Evolutionary conservation across 306 rosid species (phyloP).

Genomic region (Malus sieversii): DNA sequence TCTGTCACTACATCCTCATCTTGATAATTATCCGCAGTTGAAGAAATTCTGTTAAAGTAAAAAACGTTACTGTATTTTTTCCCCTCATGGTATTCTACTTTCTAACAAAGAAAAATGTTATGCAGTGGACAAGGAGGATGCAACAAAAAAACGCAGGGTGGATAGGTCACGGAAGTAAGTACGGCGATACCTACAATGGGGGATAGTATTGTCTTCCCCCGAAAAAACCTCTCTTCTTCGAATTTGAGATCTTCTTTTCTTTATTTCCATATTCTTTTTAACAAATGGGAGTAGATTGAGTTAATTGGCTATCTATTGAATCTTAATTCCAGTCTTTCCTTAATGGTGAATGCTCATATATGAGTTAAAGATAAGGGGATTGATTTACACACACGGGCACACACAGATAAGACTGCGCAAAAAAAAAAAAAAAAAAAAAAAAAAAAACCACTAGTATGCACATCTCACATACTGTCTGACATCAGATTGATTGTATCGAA

Average conservation of each 20-base stretch:
- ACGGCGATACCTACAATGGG: slow-evolving; percentile 5
- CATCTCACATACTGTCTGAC: no score
- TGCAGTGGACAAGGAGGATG: slow-evolving; percentile 78
- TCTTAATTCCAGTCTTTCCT: background rate
- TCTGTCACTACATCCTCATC: no score
- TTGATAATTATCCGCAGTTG: no score
- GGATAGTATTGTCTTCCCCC: slow-evolving; percentile 2
- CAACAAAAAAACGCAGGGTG: slow-evolving; percentile 89
- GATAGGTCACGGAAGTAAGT: slow-evolving; percentile 90
- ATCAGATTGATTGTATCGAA: background rate
- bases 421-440: no score
- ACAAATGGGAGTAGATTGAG: background rate
- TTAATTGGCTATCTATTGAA: background rate
- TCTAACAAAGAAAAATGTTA: slow-evolving; percentile 20
- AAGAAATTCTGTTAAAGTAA: no score
- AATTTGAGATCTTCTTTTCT: background rate
- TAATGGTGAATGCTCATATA: no score
- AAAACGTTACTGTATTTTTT: background rate
- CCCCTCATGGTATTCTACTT: background rate
- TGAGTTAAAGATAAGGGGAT: no score
- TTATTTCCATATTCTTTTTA: background rate
- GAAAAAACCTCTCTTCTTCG: background rate
- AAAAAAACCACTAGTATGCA: no score
- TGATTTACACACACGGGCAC: no score
- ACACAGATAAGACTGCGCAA: no score